Conservation (phyloP, 2,329 filamentous ascomycete genomes). For the Fusarium burgessii region DNA sequence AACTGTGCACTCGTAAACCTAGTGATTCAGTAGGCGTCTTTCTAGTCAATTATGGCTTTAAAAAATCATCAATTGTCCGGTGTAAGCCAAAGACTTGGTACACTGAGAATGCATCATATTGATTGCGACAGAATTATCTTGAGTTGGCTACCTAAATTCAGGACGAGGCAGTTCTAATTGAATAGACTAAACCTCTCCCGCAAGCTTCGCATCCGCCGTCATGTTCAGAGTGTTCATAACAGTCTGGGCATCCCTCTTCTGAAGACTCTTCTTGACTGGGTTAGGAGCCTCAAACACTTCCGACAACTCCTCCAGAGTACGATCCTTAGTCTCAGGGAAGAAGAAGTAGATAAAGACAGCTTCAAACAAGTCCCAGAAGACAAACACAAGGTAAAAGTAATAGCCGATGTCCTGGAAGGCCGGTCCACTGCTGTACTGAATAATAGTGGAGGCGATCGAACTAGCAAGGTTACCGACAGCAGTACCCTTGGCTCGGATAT, state of each 20-base stretch:
- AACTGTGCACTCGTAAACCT: too few relatives aligned
- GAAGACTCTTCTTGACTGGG: constrained; percentile 59
- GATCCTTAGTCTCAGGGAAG: constrained; percentile 62
- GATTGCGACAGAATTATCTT: background rate
- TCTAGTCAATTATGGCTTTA: background rate
- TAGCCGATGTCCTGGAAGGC: constrained; percentile 58
- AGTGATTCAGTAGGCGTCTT: too few relatives aligned
- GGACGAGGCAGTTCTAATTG: background rate
- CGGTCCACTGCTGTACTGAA: constrained; percentile 59
- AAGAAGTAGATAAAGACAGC: constrained; percentile 61
- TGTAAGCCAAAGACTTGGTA: background rate
- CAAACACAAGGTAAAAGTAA: constrained; percentile 60
- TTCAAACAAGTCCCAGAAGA: constrained; percentile 60
- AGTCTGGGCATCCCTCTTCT: constrained; percentile 57
- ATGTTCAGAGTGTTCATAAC: constrained; percentile 57
- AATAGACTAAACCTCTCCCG: constrained; percentile 4
- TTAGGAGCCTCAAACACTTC: constrained; percentile 62
- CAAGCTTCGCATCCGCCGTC: constrained; percentile 46
- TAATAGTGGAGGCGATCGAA: constrained; percentile 53
- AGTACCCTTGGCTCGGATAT: constrained; percentile 60
- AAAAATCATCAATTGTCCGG: accelerated
- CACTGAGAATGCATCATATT: background rate
- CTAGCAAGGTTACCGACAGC: constrained; percentile 58
- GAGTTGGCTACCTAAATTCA: background rate
- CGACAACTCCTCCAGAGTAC: constrained; percentile 65